Percentiles rank a stretch among this genome's conserved stretches.
Evolutionary conservation across 1,284 basidiomycete genomes (phyloP).

Genomic region (Puccinia polysora): DNA sequence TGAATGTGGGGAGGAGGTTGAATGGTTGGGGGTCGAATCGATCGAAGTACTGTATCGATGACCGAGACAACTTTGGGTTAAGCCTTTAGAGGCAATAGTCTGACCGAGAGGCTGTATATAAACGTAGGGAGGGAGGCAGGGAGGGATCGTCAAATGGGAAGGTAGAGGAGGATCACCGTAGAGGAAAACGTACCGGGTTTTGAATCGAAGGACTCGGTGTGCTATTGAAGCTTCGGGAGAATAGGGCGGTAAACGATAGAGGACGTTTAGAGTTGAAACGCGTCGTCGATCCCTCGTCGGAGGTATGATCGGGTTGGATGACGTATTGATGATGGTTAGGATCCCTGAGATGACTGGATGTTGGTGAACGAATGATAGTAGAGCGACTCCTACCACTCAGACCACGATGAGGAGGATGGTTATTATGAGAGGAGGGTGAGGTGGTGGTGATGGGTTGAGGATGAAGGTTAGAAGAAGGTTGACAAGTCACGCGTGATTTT

Average conservation of each 20-base stretch:
- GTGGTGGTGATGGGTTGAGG: not conserved
- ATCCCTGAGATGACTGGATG: not conserved
- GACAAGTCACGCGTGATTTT: not conserved
- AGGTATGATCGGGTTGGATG: conserved; percentile 5
- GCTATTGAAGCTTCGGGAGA: conserved; percentile 28
- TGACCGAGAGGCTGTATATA: not conserved
- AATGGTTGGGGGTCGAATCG: conserved; percentile 11
- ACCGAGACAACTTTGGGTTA: not conserved
- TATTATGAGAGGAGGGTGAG: not conserved
- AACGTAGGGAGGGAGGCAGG: not conserved
- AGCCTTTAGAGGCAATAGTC: too few relatives aligned
- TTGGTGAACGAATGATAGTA: conserved; percentile 11
- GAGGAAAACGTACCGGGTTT: not conserved
- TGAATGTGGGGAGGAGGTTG: conserved; percentile 4
- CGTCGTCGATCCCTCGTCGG: not conserved
- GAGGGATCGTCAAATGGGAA: not conserved
- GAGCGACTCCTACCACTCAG: conserved; percentile 24
- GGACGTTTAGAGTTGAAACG: conserved; percentile 28
- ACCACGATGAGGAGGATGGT: too few relatives aligned
- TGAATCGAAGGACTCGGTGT: not conserved
- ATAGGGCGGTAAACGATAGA: conserved; percentile 36
- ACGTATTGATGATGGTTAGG: not conserved
- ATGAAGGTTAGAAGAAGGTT: not conserved
- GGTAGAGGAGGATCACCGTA: not conserved
- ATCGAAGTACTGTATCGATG: conserved; percentile 41